Percentiles rank a stretch among this genome's conserved stretches.
Evolutionary conservation across 202 grass and related monocot species (phyloP).

Genomic region (Carex arenaria): DNA sequence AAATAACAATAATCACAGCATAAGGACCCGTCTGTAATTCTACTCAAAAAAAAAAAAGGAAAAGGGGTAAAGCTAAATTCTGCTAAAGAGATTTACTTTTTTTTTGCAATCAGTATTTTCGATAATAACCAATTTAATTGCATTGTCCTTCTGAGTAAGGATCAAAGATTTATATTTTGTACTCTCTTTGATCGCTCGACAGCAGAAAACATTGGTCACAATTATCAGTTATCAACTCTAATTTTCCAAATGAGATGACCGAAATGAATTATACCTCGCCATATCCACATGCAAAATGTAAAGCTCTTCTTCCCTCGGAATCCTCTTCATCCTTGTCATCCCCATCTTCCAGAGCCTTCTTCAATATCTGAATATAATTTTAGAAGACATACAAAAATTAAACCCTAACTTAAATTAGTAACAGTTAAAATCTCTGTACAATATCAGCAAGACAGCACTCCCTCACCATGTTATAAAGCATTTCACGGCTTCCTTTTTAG

Average conservation of each 20-base stretch:
- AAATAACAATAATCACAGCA: not conserved
- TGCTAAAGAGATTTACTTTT: not conserved
- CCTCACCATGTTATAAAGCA: not conserved
- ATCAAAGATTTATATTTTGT: not conserved
- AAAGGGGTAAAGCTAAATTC: not conserved
- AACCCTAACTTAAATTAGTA: not conserved
- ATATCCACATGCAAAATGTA: slow-evolving; percentile 96
- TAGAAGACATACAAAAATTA: not conserved
- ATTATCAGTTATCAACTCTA: not conserved
- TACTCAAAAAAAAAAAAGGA: not conserved
- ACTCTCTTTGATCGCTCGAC: not conserved
- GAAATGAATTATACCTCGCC: slow-evolving; percentile 48
- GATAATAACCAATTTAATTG: not conserved
- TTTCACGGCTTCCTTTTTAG: not conserved
- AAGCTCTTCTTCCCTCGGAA: slow-evolving; percentile 68
- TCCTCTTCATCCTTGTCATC: slow-evolving; percentile 90
- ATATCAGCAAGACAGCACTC: not conserved
- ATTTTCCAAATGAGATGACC: not conserved
- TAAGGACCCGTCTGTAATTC: not conserved
- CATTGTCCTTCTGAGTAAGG: not conserved
- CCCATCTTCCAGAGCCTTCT: slow-evolving; percentile 69
- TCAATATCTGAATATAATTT: slow-evolving; percentile 37
- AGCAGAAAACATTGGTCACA: not conserved
- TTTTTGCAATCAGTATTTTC: not conserved
- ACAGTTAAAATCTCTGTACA: not conserved